Evolutionary conservation across 2,329 filamentous ascomycete species (phyloP).

Genomic region (Hymenoscyphus occultus): DNA sequence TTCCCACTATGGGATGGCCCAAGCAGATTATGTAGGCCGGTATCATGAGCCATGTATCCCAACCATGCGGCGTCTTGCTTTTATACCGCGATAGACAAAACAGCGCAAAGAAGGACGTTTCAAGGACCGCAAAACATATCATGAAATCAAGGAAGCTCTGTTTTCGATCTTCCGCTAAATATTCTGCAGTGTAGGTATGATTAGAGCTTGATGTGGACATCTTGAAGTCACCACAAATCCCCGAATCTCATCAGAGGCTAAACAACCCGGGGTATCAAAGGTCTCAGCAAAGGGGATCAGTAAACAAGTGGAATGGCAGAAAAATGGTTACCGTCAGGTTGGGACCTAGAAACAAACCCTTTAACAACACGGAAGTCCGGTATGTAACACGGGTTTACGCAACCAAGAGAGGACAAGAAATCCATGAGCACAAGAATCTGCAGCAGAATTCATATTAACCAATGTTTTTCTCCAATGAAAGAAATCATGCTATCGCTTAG

Average conservation of each 20-base stretch:
- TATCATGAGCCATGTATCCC: constrained; percentile 6
- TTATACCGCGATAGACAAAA: background rate
- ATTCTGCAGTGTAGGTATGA: background rate
- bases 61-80: background rate
- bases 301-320: background rate
- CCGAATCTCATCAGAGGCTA: background rate
- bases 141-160: background rate
- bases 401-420: background rate
- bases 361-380: background rate
- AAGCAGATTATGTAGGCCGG: background rate
- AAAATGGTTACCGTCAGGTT: background rate
- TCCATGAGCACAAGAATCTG: background rate
- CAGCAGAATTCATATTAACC: background rate
- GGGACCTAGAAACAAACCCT: background rate
- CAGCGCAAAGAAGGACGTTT: background rate
- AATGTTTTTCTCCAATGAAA: background rate
- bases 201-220: background rate
- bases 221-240: background rate
- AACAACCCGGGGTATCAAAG: background rate
- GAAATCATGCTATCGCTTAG: background rate
- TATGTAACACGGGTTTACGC: background rate
- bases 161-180: background rate
- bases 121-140: background rate
- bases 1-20: background rate
- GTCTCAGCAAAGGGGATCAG: background rate